Evolutionary conservation across 2,329 filamentous ascomycete species (phyloP).

Genomic region (Pseudocercospora eumusae): DNA sequence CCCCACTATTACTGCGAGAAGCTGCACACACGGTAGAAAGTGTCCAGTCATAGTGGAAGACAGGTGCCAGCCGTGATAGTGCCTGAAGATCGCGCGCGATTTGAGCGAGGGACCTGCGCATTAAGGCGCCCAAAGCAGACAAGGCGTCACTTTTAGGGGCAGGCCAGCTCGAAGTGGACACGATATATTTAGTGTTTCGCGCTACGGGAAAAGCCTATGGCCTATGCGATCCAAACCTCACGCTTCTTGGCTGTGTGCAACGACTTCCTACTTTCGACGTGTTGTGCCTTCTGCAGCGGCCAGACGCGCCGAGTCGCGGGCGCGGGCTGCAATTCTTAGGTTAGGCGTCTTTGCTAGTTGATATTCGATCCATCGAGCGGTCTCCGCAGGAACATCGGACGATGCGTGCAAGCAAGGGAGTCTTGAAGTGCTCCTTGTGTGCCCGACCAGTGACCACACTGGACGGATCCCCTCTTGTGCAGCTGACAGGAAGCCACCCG

Average conservation of each 20-base stretch:
- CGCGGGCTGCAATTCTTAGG: constrained; percentile 11
- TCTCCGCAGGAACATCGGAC: constrained; percentile 20
- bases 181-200: constrained; percentile 10
- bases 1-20: constrained; percentile 9
- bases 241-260: constrained; percentile 9
- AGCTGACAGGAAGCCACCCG: constrained; percentile 30
- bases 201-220: not conserved
- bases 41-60: constrained; percentile 16
- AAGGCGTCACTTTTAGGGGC: constrained; percentile 11
- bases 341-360: too few species aligned
- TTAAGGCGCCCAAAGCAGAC: constrained; percentile 15
- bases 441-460: constrained; percentile 7
- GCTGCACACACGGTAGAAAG: constrained; percentile 19
- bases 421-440: constrained; percentile 23
- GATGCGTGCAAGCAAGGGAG: constrained; percentile 25
- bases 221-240: constrained; percentile 9
- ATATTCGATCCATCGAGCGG: too few species aligned
- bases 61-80: constrained; percentile 21
- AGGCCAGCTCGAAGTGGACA: constrained; percentile 1
- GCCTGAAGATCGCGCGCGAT: constrained; percentile 21
- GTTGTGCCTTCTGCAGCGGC: not conserved
- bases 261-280: constrained; percentile 7
- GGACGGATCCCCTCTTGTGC: constrained; percentile 27
- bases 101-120: constrained; percentile 4
- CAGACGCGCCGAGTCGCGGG: constrained; percentile 10